Conservation (phyloP, 2,329 filamentous ascomycete genomes). For the Tolypocladium endophyticum region DNA sequence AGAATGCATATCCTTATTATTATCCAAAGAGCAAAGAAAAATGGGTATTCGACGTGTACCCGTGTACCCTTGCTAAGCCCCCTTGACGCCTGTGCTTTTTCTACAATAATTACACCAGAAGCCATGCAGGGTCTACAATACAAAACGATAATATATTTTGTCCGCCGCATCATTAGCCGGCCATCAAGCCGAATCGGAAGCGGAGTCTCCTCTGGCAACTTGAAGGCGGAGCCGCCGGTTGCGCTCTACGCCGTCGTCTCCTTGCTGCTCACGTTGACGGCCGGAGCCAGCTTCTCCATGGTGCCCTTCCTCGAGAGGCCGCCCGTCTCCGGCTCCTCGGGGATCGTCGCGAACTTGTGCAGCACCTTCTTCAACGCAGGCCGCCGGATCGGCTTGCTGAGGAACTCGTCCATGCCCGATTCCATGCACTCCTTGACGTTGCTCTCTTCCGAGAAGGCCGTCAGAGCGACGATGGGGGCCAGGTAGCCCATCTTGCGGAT, state of each 20-base stretch:
- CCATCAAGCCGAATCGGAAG: neutral
- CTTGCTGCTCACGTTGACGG: neutral
- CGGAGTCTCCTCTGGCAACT: neutral
- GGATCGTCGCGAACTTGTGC: constrained; percentile 66
- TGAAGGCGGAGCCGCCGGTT: neutral
- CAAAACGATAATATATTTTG: neutral
- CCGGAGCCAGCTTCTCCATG: neutral
- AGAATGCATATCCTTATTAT: neutral
- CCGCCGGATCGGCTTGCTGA: constrained; percentile 66
- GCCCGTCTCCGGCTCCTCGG: constrained; percentile 44
- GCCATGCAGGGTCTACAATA: neutral
- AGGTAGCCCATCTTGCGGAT: constrained; percentile 81
- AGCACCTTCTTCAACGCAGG: constrained; percentile 79
- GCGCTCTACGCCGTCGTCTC: neutral
- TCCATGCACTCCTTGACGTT: constrained; percentile 82
- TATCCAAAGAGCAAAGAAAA: no score
- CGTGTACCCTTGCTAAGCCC: neutral
- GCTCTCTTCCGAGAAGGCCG: constrained; percentile 82
- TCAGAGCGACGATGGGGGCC: constrained; percentile 81
- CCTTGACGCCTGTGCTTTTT: neutral
- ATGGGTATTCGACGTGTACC: no score
- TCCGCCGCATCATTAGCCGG: neutral
- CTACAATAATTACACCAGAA: neutral
- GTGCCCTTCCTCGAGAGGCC: neutral
- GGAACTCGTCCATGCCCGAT: constrained; percentile 85